Conservation (phyloP, 495 filamentous ascomycete species). For the Penicillium parvum region DNA sequence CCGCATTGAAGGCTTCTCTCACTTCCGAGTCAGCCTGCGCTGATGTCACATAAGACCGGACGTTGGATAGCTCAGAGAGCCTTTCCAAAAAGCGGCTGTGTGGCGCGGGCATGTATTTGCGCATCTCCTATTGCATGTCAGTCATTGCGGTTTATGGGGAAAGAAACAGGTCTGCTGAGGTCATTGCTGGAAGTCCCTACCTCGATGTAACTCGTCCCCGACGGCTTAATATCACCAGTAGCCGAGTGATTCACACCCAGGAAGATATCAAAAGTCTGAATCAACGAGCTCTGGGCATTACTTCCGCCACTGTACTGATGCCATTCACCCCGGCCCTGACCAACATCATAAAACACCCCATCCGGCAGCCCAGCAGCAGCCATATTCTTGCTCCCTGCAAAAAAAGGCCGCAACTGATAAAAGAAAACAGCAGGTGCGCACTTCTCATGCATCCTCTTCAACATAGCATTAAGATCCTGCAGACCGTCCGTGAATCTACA, state of each 20-base stretch:
- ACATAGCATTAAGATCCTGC: conserved; percentile 66
- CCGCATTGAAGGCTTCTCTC: conserved; percentile 78
- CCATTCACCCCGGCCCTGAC: conserved; percentile 62
- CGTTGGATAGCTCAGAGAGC: conserved; percentile 69
- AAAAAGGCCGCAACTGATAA: conserved; percentile 81
- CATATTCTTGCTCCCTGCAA: conserved; percentile 97
- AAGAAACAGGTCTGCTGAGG: too few relatives aligned
- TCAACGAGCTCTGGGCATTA: conserved; percentile 90
- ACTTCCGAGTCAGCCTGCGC: conserved; percentile 56
- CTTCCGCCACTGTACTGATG: conserved; percentile 81
- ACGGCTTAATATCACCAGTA: conserved; percentile 64
- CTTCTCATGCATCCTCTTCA: conserved; percentile 83
- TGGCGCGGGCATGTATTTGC: conserved; percentile 90
- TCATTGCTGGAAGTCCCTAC: too few relatives aligned
- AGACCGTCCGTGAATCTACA: conserved; percentile 71
- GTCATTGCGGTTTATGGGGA: too few relatives aligned
- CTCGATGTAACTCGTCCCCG: conserved; percentile 29
- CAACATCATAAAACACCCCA: conserved; percentile 83
- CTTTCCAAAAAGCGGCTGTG: conserved; percentile 82
- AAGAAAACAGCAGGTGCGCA: conserved; percentile 88
- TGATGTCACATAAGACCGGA: conserved; percentile 71
- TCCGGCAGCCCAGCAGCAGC: conserved; percentile 79
- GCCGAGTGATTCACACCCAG: conserved; percentile 84
- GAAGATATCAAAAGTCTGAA: conserved; percentile 89
- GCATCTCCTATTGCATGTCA: conserved; percentile 64